Conservation (phyloP, 208 protist species). For the Naegleria gruberi region DNA sequence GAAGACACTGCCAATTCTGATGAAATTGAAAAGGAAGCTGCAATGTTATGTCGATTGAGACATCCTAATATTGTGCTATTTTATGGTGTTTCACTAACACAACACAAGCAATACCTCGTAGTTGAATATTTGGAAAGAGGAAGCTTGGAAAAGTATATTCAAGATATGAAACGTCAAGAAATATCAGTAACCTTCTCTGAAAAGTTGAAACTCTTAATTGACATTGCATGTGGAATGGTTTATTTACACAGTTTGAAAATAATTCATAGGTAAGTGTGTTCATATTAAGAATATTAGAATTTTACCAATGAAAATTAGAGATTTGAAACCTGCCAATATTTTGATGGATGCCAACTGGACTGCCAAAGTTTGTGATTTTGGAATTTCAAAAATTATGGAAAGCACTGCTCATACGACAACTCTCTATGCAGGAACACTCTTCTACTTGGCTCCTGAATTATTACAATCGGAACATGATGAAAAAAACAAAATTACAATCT, state of each 20-base stretch:
- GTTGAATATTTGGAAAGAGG: background rate
- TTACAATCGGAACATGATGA: too few relatives aligned
- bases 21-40: background rate
- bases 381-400: background rate
- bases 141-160: background rate
- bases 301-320: too few relatives aligned
- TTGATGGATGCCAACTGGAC: background rate
- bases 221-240: background rate
- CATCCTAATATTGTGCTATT: background rate
- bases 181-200: background rate
- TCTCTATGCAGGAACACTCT: background rate
- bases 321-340: background rate
- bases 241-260: background rate
- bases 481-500: too few relatives aligned
- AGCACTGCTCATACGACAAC: background rate
- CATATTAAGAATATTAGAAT: too few relatives aligned
- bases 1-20: background rate
- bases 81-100: background rate
- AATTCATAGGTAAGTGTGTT: background rate
- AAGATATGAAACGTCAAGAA: background rate
- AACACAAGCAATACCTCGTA: background rate
- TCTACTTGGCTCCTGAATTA: background rate
- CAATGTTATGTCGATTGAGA: background rate
- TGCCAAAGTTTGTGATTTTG: slow-evolving; percentile 3
- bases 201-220: background rate